Evolutionary conservation across 768 basidiomycete genomes (phyloP), one percentile per base, ranked within the genome.

Genomic region (Lentinula raphanica): DNA sequence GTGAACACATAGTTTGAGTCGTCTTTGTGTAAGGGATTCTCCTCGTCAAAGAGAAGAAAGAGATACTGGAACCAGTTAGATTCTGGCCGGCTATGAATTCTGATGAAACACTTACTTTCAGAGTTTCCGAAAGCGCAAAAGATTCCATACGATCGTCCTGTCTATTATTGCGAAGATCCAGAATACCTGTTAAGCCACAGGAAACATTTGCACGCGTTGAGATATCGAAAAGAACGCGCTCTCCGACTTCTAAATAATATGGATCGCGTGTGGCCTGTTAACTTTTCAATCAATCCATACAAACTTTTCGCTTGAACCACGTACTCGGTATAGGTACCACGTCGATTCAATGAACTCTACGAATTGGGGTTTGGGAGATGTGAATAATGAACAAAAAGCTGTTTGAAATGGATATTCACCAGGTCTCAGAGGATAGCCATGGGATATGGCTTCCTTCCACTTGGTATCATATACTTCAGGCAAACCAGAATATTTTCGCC

Each of bases 291-390:
- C 38, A 58, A 54, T 23, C 55, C 51, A 63, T 66, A 38, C 38
- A 48, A 54, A 31, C 40, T 50, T 60, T 8, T 56, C 29, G 49
- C 6, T n/a, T 5, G 13, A 39, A 28, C 58, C 9, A 5, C 83
- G 61, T 63, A 90, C 92, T 53, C 90, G 81, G 66, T 97, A 98
- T 17, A 98, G 76, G 72, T 95, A 97, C 87, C 94, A 95, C 5
- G 93, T 99, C 21, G 91, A 94, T 72, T 99, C 97, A 58, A 97
- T 82, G 64, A 97, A 95, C 72, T 99, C 96, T 84, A n/a, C n/a
- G n/a, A n/a, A n/a, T n/a, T n/a, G 31, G 6, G 35, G 15, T 40
- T 31, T 31, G 25, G 44, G 17, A 54, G 36, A 21, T 32, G 49
- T 39, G 32, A 49, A 12, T 54, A n/a, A 44, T 28, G n/a, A 11